Evolutionary conservation across 2,329 filamentous ascomycete genomes (phyloP), one percentile per base, ranked within the genome.

Genomic region (Exophiala xenobiotica): DNA sequence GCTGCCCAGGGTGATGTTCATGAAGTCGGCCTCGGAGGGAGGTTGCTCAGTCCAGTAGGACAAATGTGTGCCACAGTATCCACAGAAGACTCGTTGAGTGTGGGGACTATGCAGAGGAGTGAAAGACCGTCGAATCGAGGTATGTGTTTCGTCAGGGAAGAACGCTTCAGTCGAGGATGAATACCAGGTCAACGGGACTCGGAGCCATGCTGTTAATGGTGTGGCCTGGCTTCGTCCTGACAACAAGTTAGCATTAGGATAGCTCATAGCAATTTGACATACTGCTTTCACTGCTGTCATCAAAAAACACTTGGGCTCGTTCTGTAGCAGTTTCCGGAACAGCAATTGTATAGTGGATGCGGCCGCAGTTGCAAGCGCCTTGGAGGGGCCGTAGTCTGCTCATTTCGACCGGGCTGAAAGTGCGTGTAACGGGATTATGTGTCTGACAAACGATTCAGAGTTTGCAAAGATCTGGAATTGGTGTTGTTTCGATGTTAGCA

Each of bases 31-130:
- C 66, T 93, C 88, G 45, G 76, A 76, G 1, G 70, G 73, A 0
- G 87, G 86, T 19, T 81, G 70, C 68, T 95, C 90, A 40, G 83
- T 86, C 90, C 90, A 96, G 62, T 86, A 89, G 0, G 86, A 86
- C 47, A 96, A 74, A 9, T 88, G 87, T 0, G 90, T 95, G 46
- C 91, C 91, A 67, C 91, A 96, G 73, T 87, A 95, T 19, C 91
- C 91, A 70, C 91, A 96, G 70, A 96, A 96, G 60, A 90, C 81
- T 43, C 88, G 83, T 66, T 86, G 83, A 1, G 81, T 76, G 61
- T 79, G 72, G 45, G 78, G 76, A 46, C 80, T 78, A 60, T 75
- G 71, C 2, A 75, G 75, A 18, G 84, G 79, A 7, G 81, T 81
- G 68, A 88, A 90, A 41, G 79, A 77, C 33, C 85, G 80, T 49